Conservation (phyloP, 2,329 filamentous ascomycete species). For the Fusarium mundagurra region DNA sequence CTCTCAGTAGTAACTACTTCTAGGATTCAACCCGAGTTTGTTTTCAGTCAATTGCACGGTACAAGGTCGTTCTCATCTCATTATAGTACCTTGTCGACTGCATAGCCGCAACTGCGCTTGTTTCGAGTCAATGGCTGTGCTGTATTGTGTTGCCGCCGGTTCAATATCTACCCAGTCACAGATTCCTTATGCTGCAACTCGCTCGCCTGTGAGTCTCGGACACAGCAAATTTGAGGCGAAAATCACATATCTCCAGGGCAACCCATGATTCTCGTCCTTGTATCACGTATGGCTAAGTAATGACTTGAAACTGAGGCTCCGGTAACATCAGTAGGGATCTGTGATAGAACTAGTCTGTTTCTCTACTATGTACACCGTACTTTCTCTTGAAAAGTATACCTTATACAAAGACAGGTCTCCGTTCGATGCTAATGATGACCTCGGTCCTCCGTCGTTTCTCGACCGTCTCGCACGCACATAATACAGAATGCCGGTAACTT, state of each 20-base stretch:
- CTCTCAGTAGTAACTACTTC: background rate
- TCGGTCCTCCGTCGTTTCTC: background rate
- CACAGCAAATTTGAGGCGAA: conserved; percentile 13
- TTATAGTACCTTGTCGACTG: background rate
- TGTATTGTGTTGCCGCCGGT: conserved; percentile 12
- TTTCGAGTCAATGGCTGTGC: conserved; percentile 25
- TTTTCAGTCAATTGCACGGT: background rate
- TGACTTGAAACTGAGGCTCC: conserved; percentile 11
- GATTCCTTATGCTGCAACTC: background rate
- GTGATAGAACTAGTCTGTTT: conserved; percentile 7
- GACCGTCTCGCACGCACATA: conserved; percentile 1
- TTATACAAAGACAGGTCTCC: background rate
- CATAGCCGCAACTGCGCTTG: conserved; percentile 36
- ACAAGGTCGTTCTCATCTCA: background rate
- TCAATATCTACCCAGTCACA: conserved; percentile 6
- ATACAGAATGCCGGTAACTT: conserved; percentile 5
- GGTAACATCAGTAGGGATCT: conserved; percentile 13
- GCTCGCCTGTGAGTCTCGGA: conserved; percentile 1
- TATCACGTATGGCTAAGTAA: conserved; percentile 18
- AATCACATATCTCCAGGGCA: background rate
- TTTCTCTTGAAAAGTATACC: background rate
- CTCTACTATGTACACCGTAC: background rate
- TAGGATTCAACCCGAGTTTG: background rate
- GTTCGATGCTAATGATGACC: background rate
- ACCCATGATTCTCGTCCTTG: background rate